Base-by-base conservation (phyloP, 2,329 filamentous ascomycete genomes). In the Colletotrichum nymphaeae region DNA sequence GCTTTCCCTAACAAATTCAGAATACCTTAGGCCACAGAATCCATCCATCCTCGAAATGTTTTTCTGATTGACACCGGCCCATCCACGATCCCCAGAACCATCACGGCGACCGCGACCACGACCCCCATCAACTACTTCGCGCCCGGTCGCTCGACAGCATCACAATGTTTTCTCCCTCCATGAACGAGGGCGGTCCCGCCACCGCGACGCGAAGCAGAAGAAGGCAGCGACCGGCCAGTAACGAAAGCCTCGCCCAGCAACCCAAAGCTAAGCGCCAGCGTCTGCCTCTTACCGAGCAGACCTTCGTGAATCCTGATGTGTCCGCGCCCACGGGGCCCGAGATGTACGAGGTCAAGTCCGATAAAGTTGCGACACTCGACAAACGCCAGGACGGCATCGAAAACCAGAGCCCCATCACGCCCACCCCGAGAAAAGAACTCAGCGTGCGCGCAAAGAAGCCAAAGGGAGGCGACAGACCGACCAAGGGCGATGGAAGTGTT, bases 401-500 rank as follows among this genome's bases (percentile, higher is more conserved):
- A 76, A 85, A 83, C 71, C 74, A 79, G 74, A 74, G 80, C 67
- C 79, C 79, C 67, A 71, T 73, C 71, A 66, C 71, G 30, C 78
- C 79, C 24, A 77, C 81, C 11, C 80, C 84, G 56, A 86, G 84
- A 75, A 88, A 86, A 76, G 90, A 92, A 77, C 85, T 91, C 59
- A 89, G 85, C 71, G 85, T 92, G 52, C 87, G 91, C 74, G 86
- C 88, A 11, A 93, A 92, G 79, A 93, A 92, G 80, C 80, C 86
- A 59, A 91, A 91, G 78, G 83, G 87, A n/a, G 86, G 86, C 74
- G 91, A 94, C 78, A 88, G 92, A 77, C 85, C 86, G 57, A 87
- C 85, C 77, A 94, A 93, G 80, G 91, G 91, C 60, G 92, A 94
- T 79, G 90, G 91, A 37, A 92, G 90, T 77, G 85, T 91, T 74